Percentiles rank a stretch among this genome's conserved stretches.
Conservation (phyloP, 169 alveolate species). For the Cryptosporidium viatorum region DNA sequence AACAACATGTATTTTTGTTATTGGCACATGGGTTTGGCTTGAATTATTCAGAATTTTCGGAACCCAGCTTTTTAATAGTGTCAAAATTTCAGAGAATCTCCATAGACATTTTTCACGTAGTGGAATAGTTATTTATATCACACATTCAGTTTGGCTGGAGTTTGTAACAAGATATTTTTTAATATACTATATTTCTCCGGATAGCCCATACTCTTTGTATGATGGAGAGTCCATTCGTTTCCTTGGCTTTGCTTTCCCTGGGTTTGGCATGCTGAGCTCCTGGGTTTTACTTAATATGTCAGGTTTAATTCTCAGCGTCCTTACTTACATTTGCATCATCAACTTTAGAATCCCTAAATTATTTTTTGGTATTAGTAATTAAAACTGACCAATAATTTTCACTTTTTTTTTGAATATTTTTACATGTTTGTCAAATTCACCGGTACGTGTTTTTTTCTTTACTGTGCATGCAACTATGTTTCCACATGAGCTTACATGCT, state of each 20-base stretch:
- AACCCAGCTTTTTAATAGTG: not conserved
- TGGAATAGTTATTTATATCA: slow-evolving; percentile 63
- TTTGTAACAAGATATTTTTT: slow-evolving; percentile 33
- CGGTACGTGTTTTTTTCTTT: not conserved
- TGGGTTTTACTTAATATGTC: slow-evolving; percentile 19
- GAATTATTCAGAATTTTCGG: slow-evolving; percentile 51
- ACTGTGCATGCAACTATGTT: not conserved
- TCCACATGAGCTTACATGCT: no score
- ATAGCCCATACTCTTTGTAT: slow-evolving; percentile 45
- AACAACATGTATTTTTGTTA: slow-evolving; percentile 42
- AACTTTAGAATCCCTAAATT: slow-evolving; percentile 9
- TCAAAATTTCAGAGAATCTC: slow-evolving; percentile 15
- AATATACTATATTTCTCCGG: slow-evolving; percentile 13
- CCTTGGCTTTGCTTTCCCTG: slow-evolving; percentile 25
- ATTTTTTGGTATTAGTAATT: slow-evolving; percentile 13
- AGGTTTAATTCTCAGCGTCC: slow-evolving; percentile 10
- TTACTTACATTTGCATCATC: slow-evolving; percentile 16
- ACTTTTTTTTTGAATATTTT: not conserved
- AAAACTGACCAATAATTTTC: not conserved
- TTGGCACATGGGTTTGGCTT: slow-evolving; percentile 75
- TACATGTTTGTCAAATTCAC: not conserved
- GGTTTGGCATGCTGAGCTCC: slow-evolving; percentile 28
- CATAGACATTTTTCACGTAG: slow-evolving; percentile 45
- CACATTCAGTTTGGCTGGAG: slow-evolving; percentile 66
- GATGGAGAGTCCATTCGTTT: slow-evolving; percentile 53